Evolutionary conservation across 805 yeast genomes (phyloP), one percentile per base, ranked within the genome.

Genomic region (Metschnikowia corniflorae): DNA sequence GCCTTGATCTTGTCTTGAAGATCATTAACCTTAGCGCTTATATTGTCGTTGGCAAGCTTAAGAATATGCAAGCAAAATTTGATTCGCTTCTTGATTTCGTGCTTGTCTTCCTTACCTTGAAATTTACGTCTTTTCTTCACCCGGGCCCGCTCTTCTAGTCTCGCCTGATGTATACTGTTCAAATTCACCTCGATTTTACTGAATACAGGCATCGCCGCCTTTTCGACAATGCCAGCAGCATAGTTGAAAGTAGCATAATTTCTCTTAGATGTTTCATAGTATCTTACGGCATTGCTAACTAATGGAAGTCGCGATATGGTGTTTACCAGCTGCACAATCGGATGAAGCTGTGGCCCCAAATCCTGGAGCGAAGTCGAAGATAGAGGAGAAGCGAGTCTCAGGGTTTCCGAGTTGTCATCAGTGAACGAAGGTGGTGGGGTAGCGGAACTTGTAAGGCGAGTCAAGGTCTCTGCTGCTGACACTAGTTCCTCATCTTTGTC

Each of bases 21-120:
- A 40, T 70, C 71, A 36, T 69, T 70, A 14, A 88, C 83, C 46
- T 86, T 78, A 31, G 74, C 67, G 31, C 82, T 79, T 21, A 88
- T 69, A 50, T 82, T 86, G 39, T 77, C 78, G 52, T 86, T 88
- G 3, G 96, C 96, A 33, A 86, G 67, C 53, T 82, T 82, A 38
- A 88, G 65, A 35, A 89, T 69, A 48, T 87, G 89, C 31, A 89
- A 69, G 50, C 95, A 78, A 53, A 91, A 83, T 24, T 84, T 80
- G 31, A 88, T 55, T 46, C 89, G 72, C 46, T 81, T 80, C 42
- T 86, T 76, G 17, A 89, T 82, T 51, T 86, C 95, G 38, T 40
- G 53, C 55, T 53, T 50, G 41, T 54, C 53, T 33, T 61, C 35
- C 33, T 45, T 16, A 23, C 17, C 33, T 8, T 25, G 33, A 8